These are phyloP conservation scores for Phylloporus sp. DNA, from an alignment of 768 basidiomycete genomes.

Conservation along the genomic window DNA sequence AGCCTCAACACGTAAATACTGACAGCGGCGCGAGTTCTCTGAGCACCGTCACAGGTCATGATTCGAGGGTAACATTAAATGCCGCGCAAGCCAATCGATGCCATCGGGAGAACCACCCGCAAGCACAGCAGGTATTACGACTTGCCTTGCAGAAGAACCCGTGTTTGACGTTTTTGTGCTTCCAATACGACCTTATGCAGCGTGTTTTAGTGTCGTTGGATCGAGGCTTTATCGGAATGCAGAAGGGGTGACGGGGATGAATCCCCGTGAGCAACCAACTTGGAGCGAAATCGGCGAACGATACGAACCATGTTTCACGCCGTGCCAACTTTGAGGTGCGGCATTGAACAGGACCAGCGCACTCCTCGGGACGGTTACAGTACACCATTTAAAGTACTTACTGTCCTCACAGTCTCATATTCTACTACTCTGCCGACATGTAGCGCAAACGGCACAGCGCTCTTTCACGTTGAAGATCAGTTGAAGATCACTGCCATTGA, in stretches of 20 bases:
- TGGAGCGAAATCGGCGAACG: constrained; percentile 16
- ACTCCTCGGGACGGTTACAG: neutral
- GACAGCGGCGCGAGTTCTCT: constrained; percentile 26
- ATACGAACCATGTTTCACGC: constrained; percentile 5
- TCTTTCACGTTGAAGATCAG: constrained; percentile 21
- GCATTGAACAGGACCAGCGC: neutral
- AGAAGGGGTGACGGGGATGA: constrained; percentile 20
- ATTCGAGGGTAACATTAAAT: constrained; percentile 28
- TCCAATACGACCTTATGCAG: constrained; percentile 15
- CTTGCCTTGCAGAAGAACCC: constrained; percentile 13
- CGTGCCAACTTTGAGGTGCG: constrained; percentile 2
- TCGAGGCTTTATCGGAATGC: constrained; percentile 20
- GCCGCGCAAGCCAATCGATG: constrained; percentile 27
- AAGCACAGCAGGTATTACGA: constrained; percentile 13
- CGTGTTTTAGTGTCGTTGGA: constrained; percentile 12
- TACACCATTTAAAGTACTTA: too few relatives aligned
- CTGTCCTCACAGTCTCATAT: too few relatives aligned
- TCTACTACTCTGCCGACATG: constrained; percentile 6
- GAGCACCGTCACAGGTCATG: constrained; percentile 14
- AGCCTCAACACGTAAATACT: constrained; percentile 26
- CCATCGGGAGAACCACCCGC: constrained; percentile 25
- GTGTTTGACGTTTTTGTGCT: constrained; percentile 11
- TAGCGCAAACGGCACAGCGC: constrained; percentile 13
- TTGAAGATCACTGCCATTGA: constrained; percentile 28
- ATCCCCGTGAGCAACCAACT: constrained; percentile 29